Conservation (phyloP, 768 basidiomycete species). For the Tylopilus vinaceipallidus region DNA sequence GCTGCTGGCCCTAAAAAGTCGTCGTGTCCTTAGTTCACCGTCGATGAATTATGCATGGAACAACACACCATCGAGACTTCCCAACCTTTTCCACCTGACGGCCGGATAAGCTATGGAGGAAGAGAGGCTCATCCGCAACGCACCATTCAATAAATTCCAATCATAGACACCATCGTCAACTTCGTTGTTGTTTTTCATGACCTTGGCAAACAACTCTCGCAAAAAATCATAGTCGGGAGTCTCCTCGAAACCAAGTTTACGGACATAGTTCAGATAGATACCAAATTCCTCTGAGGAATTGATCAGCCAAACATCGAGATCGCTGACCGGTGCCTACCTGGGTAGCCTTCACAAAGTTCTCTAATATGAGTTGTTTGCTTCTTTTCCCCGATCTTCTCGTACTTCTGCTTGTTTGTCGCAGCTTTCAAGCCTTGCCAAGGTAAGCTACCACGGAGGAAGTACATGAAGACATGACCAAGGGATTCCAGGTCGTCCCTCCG, state of each 20-base stretch:
- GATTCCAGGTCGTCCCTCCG: conserved; percentile 97
- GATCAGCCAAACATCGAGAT: conserved; percentile 8
- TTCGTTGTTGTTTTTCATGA: conserved; percentile 88
- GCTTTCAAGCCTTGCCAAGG: conserved; percentile 99
- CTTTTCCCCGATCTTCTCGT: conserved; percentile 99
- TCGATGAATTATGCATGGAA: background rate
- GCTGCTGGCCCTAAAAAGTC: conserved; percentile 52
- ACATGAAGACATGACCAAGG: conserved; percentile 99
- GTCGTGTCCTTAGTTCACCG: conserved; percentile 8
- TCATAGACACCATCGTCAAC: conserved; percentile 93
- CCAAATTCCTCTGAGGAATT: conserved; percentile 83
- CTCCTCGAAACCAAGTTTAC: conserved; percentile 98
- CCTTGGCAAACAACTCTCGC: conserved; percentile 90
- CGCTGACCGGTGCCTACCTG: conserved; percentile 53
- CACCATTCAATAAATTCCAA: conserved; percentile 92
- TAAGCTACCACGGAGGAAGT: conserved; percentile 93
- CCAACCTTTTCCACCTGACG: conserved; percentile 88
- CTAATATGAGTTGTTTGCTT: conserved; percentile 98
- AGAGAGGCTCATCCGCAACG: conserved; percentile 10
- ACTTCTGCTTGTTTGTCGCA: conserved; percentile 99
- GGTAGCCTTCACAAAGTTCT: conserved; percentile 94
- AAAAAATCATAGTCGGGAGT: conserved; percentile 99
- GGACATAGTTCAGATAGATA: conserved; percentile 98
- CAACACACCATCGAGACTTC: conserved; percentile 71
- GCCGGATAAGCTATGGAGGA: conserved; percentile 7